Evolutionary conservation across 1,284 basidiomycete species (phyloP), one percentile per base, ranked within the genome.

Genomic region (Athelia psychrophila): DNA sequence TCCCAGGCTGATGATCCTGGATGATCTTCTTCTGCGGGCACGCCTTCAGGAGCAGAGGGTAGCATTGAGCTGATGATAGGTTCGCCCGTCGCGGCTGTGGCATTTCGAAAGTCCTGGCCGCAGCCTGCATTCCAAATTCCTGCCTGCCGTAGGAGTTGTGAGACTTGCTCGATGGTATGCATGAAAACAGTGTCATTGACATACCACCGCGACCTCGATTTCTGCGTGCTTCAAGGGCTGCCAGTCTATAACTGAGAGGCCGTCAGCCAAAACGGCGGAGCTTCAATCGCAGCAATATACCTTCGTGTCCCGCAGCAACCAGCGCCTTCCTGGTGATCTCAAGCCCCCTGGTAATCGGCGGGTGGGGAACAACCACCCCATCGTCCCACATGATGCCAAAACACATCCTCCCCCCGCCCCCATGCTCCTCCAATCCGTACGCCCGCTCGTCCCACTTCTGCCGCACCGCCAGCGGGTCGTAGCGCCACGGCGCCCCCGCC

Each of bases 301-400:
- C 71, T 51, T 67, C 72, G 62, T 84, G 80, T 0, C 82, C 82
- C 4, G 75, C 76, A 1, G 64, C 69, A 51, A 74, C 67, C 32
- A 84, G 62, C 3, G 78, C 77, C 8, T 68, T 70, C 60, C 66
- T 76, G 45, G 67, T 72, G 61, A 70, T 71, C 56, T 64, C 68
- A 67, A 80, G 71, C 1, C 79, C 82, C 10, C 81, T 64, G 23
- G 58, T 56, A 19, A 83, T 62, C 3, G 82, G 79, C 2, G 82
- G 80, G 24, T 77, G 75, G 2, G 81, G 80, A 45, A 66, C 69
- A 15, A 78, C 69, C 20, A 76, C 57, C 6, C 75, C 78, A 54
- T 84, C 74, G 62, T 83, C 72, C 66, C 67, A 69, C 61, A 79
- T 65, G 20, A 80, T 56, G 9, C 68, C 72, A 52, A 78, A 74